phyloP scores from a whole-genome alignment of 2,329 filamentous ascomycete species.

The Diplodia corticola region DNA sequence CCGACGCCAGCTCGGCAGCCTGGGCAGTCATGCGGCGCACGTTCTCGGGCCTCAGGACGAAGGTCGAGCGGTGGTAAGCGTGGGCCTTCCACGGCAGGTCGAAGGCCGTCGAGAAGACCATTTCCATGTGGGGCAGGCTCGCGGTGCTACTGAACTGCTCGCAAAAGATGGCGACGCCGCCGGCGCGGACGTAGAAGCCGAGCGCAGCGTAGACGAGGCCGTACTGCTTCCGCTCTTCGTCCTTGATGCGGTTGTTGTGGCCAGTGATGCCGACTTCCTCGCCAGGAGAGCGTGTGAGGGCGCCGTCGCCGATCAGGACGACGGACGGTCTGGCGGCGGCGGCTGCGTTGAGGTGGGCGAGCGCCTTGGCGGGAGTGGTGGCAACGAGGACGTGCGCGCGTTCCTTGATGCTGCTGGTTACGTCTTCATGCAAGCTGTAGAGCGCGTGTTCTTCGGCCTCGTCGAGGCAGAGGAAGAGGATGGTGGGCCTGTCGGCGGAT shows the following conservation, averaged over 20 bases:
- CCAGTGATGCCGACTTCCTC: accelerated
- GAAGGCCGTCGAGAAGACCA: not conserved
- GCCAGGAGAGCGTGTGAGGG: not conserved
- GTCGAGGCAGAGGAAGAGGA: not conserved
- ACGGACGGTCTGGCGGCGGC: not conserved
- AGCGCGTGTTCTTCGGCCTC: not conserved
- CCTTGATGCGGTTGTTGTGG: not conserved
- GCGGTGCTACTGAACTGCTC: not conserved
- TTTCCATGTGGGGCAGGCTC: not conserved
- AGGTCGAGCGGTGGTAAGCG: not conserved
- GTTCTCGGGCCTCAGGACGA: not conserved
- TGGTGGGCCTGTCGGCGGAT: not conserved
- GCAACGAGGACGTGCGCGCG: not conserved
- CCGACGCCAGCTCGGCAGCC: not conserved
- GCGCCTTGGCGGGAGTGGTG: not conserved
- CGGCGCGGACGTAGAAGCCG: not conserved
- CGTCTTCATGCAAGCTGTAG: not conserved
- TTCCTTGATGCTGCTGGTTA: not conserved
- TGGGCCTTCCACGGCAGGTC: not conserved
- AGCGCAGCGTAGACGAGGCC: not conserved
- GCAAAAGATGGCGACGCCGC: not conserved
- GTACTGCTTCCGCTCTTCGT: not conserved
- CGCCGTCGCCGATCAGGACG: not conserved
- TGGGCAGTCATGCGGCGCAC: not conserved
- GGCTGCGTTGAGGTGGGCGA: not conserved